Evolutionary conservation across 2,329 filamentous ascomycete genomes (phyloP).

Genomic region (Trichoderma koningiopsis): DNA sequence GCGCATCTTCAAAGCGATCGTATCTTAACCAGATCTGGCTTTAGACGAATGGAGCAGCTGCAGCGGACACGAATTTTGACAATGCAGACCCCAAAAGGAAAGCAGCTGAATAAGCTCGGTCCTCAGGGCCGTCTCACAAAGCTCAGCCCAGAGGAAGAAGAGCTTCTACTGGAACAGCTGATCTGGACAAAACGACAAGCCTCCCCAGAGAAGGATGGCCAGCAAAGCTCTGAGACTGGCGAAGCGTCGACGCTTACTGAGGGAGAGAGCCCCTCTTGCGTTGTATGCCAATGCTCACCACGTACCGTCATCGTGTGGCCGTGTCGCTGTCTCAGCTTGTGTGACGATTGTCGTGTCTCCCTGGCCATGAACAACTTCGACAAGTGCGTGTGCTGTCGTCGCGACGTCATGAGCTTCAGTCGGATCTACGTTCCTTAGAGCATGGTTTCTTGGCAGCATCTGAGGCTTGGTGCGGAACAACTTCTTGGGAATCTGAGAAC

Average conservation of each 20-base stretch:
- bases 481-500: neutral
- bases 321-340: slow-evolving; percentile 89
- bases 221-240: neutral
- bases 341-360: slow-evolving; percentile 91
- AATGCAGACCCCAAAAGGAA: slow-evolving; percentile 33
- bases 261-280: slow-evolving; percentile 76
- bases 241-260: slow-evolving; percentile 60
- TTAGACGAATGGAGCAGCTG: slow-evolving; percentile 65
- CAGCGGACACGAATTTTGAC: slow-evolving; percentile 67
- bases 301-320: slow-evolving; percentile 94
- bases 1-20: slow-evolving; percentile 72
- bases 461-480: neutral
- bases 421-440: slow-evolving; percentile 79
- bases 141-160: slow-evolving; percentile 60
- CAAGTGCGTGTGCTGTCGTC: slow-evolving; percentile 90
- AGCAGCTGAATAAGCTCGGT: slow-evolving; percentile 25
- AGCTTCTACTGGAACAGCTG: slow-evolving; percentile 62
- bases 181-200: slow-evolving; percentile 54
- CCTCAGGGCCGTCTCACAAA: slow-evolving; percentile 38
- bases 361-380: slow-evolving; percentile 97
- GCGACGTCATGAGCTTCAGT: slow-evolving; percentile 86
- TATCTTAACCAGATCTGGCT: slow-evolving; percentile 81
- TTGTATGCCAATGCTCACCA: slow-evolving; percentile 86
- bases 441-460: neutral
- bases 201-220: slow-evolving; percentile 24